Evolutionary conservation across 495 filamentous ascomycete genomes (phyloP), one percentile per base, ranked within the genome.

Genomic region (Xylaria intraflava): DNA sequence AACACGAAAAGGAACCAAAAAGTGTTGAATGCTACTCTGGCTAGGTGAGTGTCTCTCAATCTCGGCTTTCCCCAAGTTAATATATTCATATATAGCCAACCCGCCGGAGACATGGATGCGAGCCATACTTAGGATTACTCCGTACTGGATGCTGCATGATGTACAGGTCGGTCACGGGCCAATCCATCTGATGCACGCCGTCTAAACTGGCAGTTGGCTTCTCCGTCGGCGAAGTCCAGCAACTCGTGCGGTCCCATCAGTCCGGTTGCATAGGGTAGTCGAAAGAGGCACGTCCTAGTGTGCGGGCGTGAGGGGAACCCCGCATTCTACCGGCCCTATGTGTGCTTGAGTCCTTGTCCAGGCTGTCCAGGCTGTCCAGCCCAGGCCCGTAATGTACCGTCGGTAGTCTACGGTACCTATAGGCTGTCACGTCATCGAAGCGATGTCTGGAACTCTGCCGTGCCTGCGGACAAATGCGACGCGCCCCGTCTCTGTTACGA

Each of bases 151-250:
- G n/a, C n/a, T n/a, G n/a, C n/a, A n/a, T n/a, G n/a, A n/a, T n/a
- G n/a, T n/a, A n/a, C n/a, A n/a, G n/a, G n/a, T n/a, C n/a, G 26
- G 48, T 51, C 48, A 51, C 36, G 48, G 35, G 48, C 40, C 17
- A 30, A 4, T 22, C n/a, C 24, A n/a, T 45, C 11, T 27, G 42
- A 49, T 49, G 52, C 51, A 47, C 10, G 43, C n/a, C 20, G 43
- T 40, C 51, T 20, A 36, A 54, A 54, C 12, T 24, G 51, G 43
- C 43, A 54, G 51, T 26, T 54, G 31, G 22, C 19, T 40, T 26
- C 36, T 23, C 39, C 39, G 16, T 43, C 30, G 27, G 39, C 20
- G 40, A 19, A 22, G 8, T 33, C 9, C 36, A 6, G 12, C 35
- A 12, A 16, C 38, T 12, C 7, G 36, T 31, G 27, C 14, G 39